Base-by-base conservation (phyloP, 805 yeast species). In the Saccharomyces mikatae region DNA sequence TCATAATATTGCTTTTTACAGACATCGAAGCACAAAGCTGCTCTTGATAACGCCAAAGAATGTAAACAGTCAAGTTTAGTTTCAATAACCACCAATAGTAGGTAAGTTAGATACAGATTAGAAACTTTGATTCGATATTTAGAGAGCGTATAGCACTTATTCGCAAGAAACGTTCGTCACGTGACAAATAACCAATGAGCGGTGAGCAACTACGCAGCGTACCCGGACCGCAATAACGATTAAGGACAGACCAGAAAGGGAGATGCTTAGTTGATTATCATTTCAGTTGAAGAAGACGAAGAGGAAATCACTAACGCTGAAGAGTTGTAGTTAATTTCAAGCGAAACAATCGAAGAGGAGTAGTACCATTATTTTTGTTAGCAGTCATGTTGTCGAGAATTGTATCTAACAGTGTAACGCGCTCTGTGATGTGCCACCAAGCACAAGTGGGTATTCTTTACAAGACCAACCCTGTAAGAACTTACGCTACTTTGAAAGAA, bases 401-500 rank as follows among this genome's bases (percentile, higher is more conserved):
- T 17, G 44, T 36, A 17, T 36, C 44, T 17, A 36, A 17, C 44
- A 36, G 17, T 36, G 44, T 24, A 36, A 36, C 17, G 10, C 44
- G 44, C 17, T 36, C 44, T 17, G 44, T 36, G 24, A 36, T 36
- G 44, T 36, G 44, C 44, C 44, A 36, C 22, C 44, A 36, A 36
- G 44, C 44, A 9, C 44, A 36, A 36, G 44, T 21, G 44, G 44
- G 44, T 4, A 36, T 36, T 36, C 44, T 36, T 17, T 36, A 36
- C 24, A 36, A 36, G 44, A 36, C 44, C 17, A 36, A 36, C 11
- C 44, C 44, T 17, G 44, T 36, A 6, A 88, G 96, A 86, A 85
- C 84, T 80, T 92, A 89, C 80, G 99, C 99, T 69, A 94, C 99
- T 65, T 82, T 94, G 73, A 92, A 97, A 80, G 99, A 94, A 77